Evolutionary conservation across 148 eudicot genomes (phyloP).

Genomic region (Chenopodium quinoa): DNA sequence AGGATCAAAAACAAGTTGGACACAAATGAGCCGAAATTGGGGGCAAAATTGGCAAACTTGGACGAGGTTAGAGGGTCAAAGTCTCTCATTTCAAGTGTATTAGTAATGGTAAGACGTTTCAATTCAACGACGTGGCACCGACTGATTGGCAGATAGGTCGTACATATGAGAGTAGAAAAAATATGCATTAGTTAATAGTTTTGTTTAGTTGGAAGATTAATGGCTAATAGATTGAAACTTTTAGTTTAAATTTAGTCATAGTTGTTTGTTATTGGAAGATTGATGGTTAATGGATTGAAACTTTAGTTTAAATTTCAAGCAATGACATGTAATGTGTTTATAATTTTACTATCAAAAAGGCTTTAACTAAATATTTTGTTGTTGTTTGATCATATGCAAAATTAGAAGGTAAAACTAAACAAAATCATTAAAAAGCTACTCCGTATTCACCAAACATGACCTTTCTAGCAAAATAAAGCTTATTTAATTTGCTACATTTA

Average conservation of each 20-base stretch:
- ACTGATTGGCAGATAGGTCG: constrained; percentile 35
- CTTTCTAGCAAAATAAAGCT: no score
- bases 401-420: no score
- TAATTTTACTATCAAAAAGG: no score
- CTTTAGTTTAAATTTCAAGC: background rate
- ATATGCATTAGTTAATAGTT: constrained; percentile 6
- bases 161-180: constrained; percentile 31
- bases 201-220: background rate
- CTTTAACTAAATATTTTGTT: no score
- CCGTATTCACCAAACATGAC: no score
- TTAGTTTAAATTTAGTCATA: background rate
- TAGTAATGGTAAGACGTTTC: constrained; percentile 29
- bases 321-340: background rate
- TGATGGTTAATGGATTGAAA: background rate
- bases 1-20: constrained; percentile 44
- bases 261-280: background rate
- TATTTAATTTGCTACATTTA: no score
- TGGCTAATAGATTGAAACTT: background rate
- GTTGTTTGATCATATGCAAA: no score
- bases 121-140: constrained; percentile 28
- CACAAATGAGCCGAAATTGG: constrained; percentile 45
- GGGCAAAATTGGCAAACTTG: constrained; percentile 46
- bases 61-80: constrained; percentile 24
- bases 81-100: constrained; percentile 38
- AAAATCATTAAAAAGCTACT: no score